phyloP scores from a whole-genome alignment of 495 filamentous ascomycete species.

The Hyaloscypha variabilis region DNA sequence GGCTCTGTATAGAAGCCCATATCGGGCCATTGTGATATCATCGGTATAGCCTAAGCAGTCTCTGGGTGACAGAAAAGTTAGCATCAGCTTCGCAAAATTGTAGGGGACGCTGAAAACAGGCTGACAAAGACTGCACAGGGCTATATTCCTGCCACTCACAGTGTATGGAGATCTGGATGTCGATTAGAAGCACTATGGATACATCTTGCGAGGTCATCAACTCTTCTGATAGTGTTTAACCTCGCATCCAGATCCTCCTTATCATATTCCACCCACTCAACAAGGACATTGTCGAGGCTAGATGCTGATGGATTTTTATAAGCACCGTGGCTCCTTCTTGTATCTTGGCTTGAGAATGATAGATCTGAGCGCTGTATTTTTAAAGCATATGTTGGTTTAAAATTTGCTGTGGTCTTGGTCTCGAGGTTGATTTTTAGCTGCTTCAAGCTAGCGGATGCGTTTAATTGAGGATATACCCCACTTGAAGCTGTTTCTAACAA shows the following conservation, averaged over 20 bases:
- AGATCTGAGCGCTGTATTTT: conserved; percentile 30
- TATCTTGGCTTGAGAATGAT: conserved; percentile 11
- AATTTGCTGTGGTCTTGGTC: conserved; percentile 31
- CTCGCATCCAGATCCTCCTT: conserved; percentile 35
- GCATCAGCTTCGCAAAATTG: not conserved
- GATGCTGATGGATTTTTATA: conserved; percentile 27
- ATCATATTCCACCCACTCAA: conserved; percentile 42
- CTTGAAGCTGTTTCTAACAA: conserved; percentile 37
- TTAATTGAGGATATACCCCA: conserved; percentile 38
- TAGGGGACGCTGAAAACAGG: too few species aligned
- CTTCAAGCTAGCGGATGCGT: conserved; percentile 37
- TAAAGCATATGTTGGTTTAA: conserved; percentile 36
- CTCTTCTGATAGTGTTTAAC: conserved; percentile 34
- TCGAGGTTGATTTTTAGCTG: conserved; percentile 40
- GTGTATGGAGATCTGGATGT: conserved; percentile 40
- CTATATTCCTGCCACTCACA: conserved; percentile 6
- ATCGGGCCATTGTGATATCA: conserved; percentile 33
- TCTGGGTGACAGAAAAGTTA: not conserved
- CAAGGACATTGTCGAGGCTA: conserved; percentile 30
- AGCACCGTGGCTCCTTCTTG: conserved; percentile 25
- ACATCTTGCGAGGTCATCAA: conserved; percentile 42
- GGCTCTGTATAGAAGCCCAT: conserved; percentile 28
- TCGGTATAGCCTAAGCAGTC: conserved; percentile 43
- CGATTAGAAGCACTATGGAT: conserved; percentile 37
- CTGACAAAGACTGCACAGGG: not conserved